Base-by-base conservation (phyloP, 441 rosid species). In the Adansonia grandidieri region DNA sequence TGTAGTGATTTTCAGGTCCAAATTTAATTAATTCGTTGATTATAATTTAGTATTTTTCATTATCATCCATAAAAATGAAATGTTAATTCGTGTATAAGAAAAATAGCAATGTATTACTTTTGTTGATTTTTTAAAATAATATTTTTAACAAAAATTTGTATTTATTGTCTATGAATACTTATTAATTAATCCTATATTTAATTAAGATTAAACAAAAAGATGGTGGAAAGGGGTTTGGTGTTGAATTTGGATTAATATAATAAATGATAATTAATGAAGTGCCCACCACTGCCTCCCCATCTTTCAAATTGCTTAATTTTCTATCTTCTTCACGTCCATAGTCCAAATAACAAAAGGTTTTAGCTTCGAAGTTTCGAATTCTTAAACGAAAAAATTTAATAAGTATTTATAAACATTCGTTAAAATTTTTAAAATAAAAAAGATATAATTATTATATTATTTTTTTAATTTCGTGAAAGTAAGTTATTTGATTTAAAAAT, bases 201-300 rank as follows among this genome's bases (percentile, higher is more conserved):
- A 64, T 13, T 28, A 28, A 5, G 15, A 28, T 65, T 9, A 42
- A 65, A 65, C 2, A 32, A 8, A 8, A 7, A 14, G 24, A 71
- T 9, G n/a, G 20, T 58, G 75, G 20, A n/a, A 13, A 24, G 14
- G 13, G 9, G 20, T 42, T 45, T 45, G 63, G 75, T 9, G 28
- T 53, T 71, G 61, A 9, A 53, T 32, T 71, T 71, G 56, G 37
- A 60, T 9, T 20, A 2, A 15, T 42, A 2, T 32, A 8, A 9
- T 15, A 2, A 0, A 13, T 71, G 22, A 71, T 28, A 4, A 32
- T 28, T 53, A 32, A 53, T 32, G 50, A 20, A 32, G 50, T n/a
- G 61, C 24, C 37, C 66, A 4, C 75, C 62, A 71, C 75, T 71
- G 32, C 47, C 15, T 61, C 17, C 2, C 63, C 75, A 71, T 54